Conservation (phyloP, 768 basidiomycete species). For the Infundibulicybe gibba region DNA sequence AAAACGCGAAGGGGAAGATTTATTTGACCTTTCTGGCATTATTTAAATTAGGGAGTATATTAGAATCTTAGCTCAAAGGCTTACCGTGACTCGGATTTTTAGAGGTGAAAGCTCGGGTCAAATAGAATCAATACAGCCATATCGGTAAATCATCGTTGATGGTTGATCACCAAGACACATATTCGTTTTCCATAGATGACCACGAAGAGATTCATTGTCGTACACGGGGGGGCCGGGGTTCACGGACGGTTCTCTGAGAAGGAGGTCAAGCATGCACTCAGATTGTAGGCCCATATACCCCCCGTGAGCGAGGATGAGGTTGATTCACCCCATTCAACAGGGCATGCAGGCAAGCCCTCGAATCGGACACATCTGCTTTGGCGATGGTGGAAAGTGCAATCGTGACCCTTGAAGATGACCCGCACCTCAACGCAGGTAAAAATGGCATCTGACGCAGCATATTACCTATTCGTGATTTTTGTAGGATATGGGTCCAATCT, state of each 20-base stretch:
- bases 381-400: conserved; percentile 54
- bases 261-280: conserved; percentile 51
- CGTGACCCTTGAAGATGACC: conserved; percentile 59
- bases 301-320: not conserved
- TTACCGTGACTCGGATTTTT: too few species aligned
- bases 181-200: not conserved
- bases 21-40: conserved; percentile 63
- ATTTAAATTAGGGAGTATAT: conserved; percentile 25
- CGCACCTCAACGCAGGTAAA: conserved; percentile 66
- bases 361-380: conserved; percentile 24
- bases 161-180: conserved; percentile 9
- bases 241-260: conserved; percentile 47
- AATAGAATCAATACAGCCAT: too few species aligned
- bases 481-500: conserved; percentile 77
- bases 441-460: not conserved
- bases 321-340: conserved; percentile 28
- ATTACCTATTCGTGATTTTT: not conserved
- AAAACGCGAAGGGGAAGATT: conserved; percentile 47
- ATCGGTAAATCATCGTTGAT: not conserved
- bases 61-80: too few species aligned
- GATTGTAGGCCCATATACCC: conserved; percentile 37
- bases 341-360: conserved; percentile 47
- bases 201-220: conserved; percentile 40
- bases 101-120: too few species aligned
- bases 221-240: conserved; percentile 79